These are phyloP conservation scores for Penicillium goetzii DNA, from an alignment of 495 filamentous ascomycete genomes.

Conservation along the genomic window DNA sequence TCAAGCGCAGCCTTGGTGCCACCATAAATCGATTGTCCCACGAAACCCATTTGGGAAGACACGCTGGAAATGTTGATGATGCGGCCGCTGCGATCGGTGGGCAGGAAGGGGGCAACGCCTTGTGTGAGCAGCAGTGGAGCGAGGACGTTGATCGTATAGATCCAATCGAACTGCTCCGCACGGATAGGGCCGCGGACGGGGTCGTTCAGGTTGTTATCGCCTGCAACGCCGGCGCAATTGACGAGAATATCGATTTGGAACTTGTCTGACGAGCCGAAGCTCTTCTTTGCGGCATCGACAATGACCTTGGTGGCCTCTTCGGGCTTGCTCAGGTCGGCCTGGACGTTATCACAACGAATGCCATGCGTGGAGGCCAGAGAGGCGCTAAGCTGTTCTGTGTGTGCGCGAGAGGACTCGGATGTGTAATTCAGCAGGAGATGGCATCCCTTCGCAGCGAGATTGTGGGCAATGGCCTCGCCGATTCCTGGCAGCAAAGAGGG, in stretches of 20 bases:
- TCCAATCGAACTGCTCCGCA: conserved; percentile 64
- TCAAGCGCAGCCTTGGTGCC: conserved; percentile 90
- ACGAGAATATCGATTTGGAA: conserved; percentile 84
- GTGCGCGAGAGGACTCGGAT: conserved; percentile 55
- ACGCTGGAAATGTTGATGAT: conserved; percentile 81
- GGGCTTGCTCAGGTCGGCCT: conserved; percentile 60
- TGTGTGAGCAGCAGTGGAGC: conserved; percentile 82
- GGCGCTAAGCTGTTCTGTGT: conserved; percentile 49
- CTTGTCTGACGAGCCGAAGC: conserved; percentile 53
- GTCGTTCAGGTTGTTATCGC: conserved; percentile 62
- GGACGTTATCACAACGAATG: conserved; percentile 53
- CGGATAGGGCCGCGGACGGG: conserved; percentile 50
- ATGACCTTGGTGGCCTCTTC: conserved; percentile 37
- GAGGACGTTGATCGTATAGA: conserved; percentile 83
- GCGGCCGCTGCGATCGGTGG: conserved; percentile 72
- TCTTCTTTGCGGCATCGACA: conserved; percentile 46
- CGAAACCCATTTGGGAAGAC: conserved; percentile 68
- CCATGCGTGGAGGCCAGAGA: conserved; percentile 43
- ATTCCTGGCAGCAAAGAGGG: conserved; percentile 60
- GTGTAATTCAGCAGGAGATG: conserved; percentile 73
- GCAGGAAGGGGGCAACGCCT: conserved; percentile 70
- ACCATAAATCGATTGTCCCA: conserved; percentile 76
- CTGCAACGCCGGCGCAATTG: conserved; percentile 81
- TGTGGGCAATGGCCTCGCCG: conserved; percentile 79
- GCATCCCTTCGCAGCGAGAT: conserved; percentile 75